Evolutionary conservation across 257 asterid species (phyloP).

Genomic region (Oldenlandia corymbosa): DNA sequence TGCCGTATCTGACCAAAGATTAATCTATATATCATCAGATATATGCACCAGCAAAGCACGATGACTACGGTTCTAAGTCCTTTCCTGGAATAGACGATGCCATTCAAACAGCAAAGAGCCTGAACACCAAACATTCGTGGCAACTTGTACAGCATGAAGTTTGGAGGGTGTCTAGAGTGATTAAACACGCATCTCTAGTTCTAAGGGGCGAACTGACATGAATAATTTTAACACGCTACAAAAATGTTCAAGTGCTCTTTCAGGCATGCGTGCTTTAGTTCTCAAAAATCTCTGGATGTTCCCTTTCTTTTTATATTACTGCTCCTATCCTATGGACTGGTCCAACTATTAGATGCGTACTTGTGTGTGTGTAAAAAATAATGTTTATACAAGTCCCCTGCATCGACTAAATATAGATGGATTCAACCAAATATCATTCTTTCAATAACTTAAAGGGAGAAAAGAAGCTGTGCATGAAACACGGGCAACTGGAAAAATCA

Average conservation of each 20-base stretch:
- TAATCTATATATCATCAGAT: conserved; percentile 42
- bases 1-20: conserved; percentile 9
- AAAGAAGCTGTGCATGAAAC: too few species aligned
- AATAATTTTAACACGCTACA: conserved; percentile 4
- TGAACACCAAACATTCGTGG: conserved; percentile 47
- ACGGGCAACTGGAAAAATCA: too few species aligned
- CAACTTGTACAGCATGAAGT: conserved; percentile 65
- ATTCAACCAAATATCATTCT: not conserved
- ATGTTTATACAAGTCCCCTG: not conserved
- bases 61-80: conserved; percentile 61
- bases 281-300: not conserved
- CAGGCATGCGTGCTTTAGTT: not conserved
- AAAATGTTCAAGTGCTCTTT: not conserved
- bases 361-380: too few species aligned
- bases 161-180: conserved; percentile 82
- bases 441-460: too few species aligned
- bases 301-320: not conserved
- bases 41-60: conserved; percentile 67
- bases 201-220: conserved; percentile 54
- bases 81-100: conserved; percentile 76
- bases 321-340: not conserved
- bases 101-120: conserved; percentile 44
- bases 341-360: too few species aligned
- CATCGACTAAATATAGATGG: not conserved
- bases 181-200: conserved; percentile 69